Percentiles rank a stretch among this genome's conserved stretches.
phyloP scores from a whole-genome alignment of 371 early-diverging fungal species.

The Mucor sp. region DNA sequence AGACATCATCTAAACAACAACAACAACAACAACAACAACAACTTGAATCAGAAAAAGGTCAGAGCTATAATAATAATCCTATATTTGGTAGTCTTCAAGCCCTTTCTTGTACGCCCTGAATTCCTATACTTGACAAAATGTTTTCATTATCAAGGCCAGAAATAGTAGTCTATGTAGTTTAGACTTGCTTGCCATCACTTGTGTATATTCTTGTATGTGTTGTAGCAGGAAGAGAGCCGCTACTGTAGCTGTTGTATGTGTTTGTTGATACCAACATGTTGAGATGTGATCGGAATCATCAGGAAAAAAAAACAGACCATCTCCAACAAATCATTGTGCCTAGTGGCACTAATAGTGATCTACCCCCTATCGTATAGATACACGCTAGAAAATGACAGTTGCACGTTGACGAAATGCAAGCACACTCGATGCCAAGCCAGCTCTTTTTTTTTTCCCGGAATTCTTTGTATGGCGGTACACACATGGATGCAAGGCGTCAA shows the following conservation, averaged over 20 bases:
- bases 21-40: slow-evolving; percentile 6
- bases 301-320: too few relatives aligned
- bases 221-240: too few relatives aligned
- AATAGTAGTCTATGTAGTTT: slow-evolving; percentile 4
- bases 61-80: slow-evolving; percentile 1
- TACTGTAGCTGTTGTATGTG: too few relatives aligned
- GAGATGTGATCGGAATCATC: too few relatives aligned
- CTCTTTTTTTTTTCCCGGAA: not conserved
- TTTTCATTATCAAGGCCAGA: not conserved
- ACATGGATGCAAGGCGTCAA: not conserved
- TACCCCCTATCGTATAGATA: too few relatives aligned
- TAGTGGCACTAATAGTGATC: too few relatives aligned
- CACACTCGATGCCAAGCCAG: not conserved
- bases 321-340: too few relatives aligned
- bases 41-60: not conserved
- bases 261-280: too few relatives aligned
- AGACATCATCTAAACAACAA: not conserved
- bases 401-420: too few relatives aligned
- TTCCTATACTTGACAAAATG: not conserved
- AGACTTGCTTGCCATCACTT: too few relatives aligned
- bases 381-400: too few relatives aligned
- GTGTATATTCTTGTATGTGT: too few relatives aligned
- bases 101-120: slow-evolving; percentile 1
- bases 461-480: not conserved
- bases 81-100: slow-evolving; percentile 1